These are phyloP conservation scores for Sphaerosporella brunnea DNA, from an alignment of 495 filamentous ascomycete species.

Conservation along the genomic window DNA sequence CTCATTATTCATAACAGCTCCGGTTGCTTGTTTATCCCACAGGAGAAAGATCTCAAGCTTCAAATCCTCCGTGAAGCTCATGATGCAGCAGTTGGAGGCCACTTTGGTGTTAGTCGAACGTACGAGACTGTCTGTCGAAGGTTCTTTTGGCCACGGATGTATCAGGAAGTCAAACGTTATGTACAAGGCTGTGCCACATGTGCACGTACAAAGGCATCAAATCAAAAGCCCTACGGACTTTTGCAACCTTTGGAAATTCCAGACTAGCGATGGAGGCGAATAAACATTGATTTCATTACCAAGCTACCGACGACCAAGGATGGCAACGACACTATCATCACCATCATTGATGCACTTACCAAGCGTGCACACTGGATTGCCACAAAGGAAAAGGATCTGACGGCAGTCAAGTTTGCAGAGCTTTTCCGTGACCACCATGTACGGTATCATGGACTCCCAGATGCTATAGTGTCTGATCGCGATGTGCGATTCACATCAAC, in stretches of 20 bases:
- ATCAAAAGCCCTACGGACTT: not conserved
- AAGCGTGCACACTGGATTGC: slow-evolving; percentile 1
- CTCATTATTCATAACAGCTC: not conserved
- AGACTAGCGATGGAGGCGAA: not conserved
- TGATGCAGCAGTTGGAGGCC: slow-evolving; percentile 2
- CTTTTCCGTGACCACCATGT: not conserved
- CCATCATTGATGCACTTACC: slow-evolving; percentile 4
- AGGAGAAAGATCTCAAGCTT: not conserved
- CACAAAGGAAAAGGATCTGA: not conserved
- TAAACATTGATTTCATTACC: slow-evolving; percentile 7
- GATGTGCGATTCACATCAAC: not conserved
- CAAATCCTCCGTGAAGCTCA: not conserved
- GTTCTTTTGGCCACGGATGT: slow-evolving; percentile 1
- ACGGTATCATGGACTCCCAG: not conserved
- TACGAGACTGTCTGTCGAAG: not conserved
- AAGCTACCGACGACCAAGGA: not conserved
- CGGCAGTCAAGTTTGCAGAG: not conserved
- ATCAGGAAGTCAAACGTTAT: not conserved
- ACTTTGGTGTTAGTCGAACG: slow-evolving; percentile 1
- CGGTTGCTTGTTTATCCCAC: not conserved
- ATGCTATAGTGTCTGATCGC: not conserved
- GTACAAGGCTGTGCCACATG: not conserved
- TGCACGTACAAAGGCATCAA: not conserved
- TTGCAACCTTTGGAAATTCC: not conserved
- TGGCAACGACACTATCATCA: slow-evolving; percentile 1